Base-by-base conservation (phyloP, 2,329 filamentous ascomycete species). In the Blumeria graminis region DNA sequence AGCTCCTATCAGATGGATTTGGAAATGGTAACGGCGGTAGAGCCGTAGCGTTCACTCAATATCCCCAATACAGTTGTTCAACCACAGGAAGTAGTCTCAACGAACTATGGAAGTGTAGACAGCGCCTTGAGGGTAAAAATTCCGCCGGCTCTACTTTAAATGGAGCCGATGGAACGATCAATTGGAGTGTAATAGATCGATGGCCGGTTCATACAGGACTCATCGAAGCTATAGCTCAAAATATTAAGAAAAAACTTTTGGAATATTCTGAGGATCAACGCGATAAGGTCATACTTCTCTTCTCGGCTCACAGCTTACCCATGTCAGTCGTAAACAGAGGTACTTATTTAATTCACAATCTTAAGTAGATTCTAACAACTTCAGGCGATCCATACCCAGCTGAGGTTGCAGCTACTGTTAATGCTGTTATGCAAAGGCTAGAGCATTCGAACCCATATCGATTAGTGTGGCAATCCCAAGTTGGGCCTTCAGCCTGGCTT, bases 261-360 rank as follows among this genome's bases (percentile, higher is more conserved):
- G 84, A 86, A 60, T 98, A 96, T 63, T 87, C 90, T 0, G 77
- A 82, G 64, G 86, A 92, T 59, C 76, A 81, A 61, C 76, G 89
- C 61, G 80, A 85, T 57, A 74, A 86, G 59, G 92, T 90, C 0
- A 82, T 96, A 2, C 71, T 98, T 39, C 74, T 98, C 14, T 98
- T 95, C 69, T 94, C 89, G 3, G 92, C 92, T 1, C 92, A 98
- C 71, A 94, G 87, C 64, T 71, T 98, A 62, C 92, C 92, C 39
- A 98, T 98, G 92, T 84, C 82, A 56, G 92, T 98, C 8, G 89
- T 98, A 56, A 98, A 98, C 71, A 78, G 90, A 74, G 81, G 84
- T 83, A 69, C 59, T 71, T 63, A 28, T 6, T 18, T 32, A n/a
- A 22, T 1, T 13, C 34, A 32, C 33, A 6, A n/a, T 11, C n/a